These are phyloP conservation scores for Amanita rubescens DNA, from an alignment of 768 basidiomycete genomes.

Conservation along the genomic window DNA sequence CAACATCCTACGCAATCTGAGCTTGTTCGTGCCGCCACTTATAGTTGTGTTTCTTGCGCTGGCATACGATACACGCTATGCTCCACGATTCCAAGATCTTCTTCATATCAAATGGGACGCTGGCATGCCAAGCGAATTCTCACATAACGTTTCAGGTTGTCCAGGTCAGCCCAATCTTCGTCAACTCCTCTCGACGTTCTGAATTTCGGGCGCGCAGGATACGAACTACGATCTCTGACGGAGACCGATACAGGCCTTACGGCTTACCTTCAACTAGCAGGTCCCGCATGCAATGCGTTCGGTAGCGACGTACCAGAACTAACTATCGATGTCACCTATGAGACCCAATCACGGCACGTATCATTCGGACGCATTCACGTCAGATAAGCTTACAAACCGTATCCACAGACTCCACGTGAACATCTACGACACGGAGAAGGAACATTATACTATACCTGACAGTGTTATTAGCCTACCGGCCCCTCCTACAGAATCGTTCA, in stretches of 20 bases:
- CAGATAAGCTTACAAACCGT: background rate
- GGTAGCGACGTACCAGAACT: slow-evolving; percentile 53
- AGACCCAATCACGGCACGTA: slow-evolving; percentile 44
- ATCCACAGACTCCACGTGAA: slow-evolving; percentile 53
- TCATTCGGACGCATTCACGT: background rate
- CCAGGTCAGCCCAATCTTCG: background rate
- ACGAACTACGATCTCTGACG: slow-evolving; percentile 37
- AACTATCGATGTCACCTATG: slow-evolving; percentile 59
- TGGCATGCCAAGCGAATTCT: background rate
- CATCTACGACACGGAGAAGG: slow-evolving; percentile 50
- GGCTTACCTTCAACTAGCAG: slow-evolving; percentile 47
- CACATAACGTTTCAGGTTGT: slow-evolving; percentile 7
- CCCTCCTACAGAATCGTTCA: slow-evolving; percentile 25
- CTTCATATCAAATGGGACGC: background rate
- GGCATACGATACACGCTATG: background rate
- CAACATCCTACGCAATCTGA: no score
- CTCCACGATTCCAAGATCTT: background rate
- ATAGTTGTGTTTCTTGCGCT: no score
- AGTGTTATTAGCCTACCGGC: slow-evolving; percentile 37
- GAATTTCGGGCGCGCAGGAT: slow-evolving; percentile 35
- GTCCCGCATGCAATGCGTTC: slow-evolving; percentile 56
- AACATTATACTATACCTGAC: slow-evolving; percentile 62
- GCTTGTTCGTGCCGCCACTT: no score
- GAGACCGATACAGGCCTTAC: slow-evolving; percentile 42
- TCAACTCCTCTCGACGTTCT: background rate